Conservation (phyloP, 164 flowering plant species). For the Stephania cephalantha region DNA sequence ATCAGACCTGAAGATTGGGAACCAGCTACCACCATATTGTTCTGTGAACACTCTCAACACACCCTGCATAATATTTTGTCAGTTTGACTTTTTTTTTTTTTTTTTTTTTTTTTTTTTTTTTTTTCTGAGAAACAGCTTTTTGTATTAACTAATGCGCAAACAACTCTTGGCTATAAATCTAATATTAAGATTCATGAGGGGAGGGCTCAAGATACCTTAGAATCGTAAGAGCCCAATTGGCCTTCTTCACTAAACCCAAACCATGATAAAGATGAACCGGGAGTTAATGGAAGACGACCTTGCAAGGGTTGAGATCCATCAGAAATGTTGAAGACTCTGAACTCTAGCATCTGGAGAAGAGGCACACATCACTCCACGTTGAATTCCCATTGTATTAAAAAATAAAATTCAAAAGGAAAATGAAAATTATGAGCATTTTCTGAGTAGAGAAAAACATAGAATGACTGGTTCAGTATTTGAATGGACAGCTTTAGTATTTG, state of each 20-base stretch:
- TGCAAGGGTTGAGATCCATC: constrained; percentile 46
- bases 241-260: constrained; percentile 98
- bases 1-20: constrained; percentile 82
- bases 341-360: constrained; percentile 70
- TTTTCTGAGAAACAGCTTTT: background rate
- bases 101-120: no score
- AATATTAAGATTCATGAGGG: constrained; percentile 1
- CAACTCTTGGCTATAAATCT: background rate
- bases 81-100: no score
- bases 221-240: constrained; percentile 78
- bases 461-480: background rate
- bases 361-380: background rate
- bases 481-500: background rate
- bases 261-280: constrained; percentile 82
- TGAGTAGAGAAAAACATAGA: no score
- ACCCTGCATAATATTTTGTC: constrained; percentile 44
- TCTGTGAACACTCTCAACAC: constrained; percentile 66
- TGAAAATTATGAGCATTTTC: no score
- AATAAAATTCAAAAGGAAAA: no score
- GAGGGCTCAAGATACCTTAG: constrained; percentile 51
- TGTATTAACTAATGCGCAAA: constrained; percentile 11
- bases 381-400: no score
- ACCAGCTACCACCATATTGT: constrained; percentile 90
- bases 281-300: constrained; percentile 75
- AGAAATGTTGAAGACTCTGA: constrained; percentile 53